Base-by-base conservation (phyloP, 441 rosid species). In the Adansonia gregorii region DNA sequence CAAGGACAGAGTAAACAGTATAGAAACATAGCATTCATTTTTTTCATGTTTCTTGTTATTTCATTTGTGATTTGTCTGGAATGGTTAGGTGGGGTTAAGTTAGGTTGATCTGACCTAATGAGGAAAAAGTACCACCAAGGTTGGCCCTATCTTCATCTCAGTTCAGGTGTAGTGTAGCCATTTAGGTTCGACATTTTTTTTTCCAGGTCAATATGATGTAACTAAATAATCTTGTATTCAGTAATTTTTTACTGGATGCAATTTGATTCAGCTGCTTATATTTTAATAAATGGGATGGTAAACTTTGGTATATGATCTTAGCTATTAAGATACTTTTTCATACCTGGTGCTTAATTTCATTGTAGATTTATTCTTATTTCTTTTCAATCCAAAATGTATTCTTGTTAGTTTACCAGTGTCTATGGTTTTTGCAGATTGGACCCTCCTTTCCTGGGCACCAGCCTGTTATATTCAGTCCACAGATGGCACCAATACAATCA, bases 391-490 rank as follows among this genome's bases (percentile, higher is more conserved):
- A 3, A 67, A 67, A 43, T 45, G 6, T 68, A 22, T 48, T 12
- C 5, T 68, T 3, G 9, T 14, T 69, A 52, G 19, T 15, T 8
- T 52, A 71, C 19, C 12, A 35, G 7, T 55, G 15, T 71, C 8
- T 17, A 59, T 59, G 46, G 15, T 67, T 70, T 79, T 78, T 78
- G 89, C 88, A 88, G 98, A 82, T 91, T 22, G 92, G 91, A 77
- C 89, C 88, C 35, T 76, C 89, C 20, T 92, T 86, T 67, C 72
- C 87, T 67, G 89, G 92, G 65, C 97, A 91, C 72, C 96, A 89
- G 81, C 94, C 91, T 55, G 88, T 92, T 76, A 78, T 92, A 43
- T 92, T 86, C 85, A 88, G 87, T 81, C 86, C 88, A 11, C 98
- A 85, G 85, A 87, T 81, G 79, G 82, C 90, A 64, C 88, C 89